Evolutionary conservation across 1,139 yeast genomes (phyloP).

Genomic region (Ogataea hybrid): DNA sequence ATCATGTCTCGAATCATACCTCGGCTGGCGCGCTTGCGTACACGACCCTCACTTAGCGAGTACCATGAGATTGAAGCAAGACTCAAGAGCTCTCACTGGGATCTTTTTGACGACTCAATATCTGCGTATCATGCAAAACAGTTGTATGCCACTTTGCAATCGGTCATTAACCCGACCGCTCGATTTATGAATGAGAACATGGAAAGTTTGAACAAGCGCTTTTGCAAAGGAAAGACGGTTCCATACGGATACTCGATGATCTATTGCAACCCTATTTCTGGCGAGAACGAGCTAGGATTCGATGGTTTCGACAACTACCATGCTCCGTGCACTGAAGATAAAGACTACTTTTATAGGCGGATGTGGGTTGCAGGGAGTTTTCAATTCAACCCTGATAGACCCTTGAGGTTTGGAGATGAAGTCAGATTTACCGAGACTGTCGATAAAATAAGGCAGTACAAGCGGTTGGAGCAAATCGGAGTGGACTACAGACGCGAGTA

Average conservation of each 20-base stretch:
- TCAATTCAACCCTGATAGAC: slow-evolving; percentile 34
- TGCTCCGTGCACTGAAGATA: slow-evolving; percentile 47
- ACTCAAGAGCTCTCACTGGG: slow-evolving; percentile 22
- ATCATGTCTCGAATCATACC: slow-evolving; percentile 3
- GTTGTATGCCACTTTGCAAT: slow-evolving; percentile 27
- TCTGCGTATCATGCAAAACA: slow-evolving; percentile 28
- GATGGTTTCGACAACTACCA: slow-evolving; percentile 89
- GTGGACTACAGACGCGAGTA: slow-evolving; percentile 27
- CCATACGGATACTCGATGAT: slow-evolving; percentile 65
- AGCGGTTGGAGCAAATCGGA: slow-evolving; percentile 19
- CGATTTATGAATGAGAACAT: slow-evolving; percentile 16
- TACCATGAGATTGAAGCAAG: slow-evolving; percentile 11
- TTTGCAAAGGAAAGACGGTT: slow-evolving; percentile 27
- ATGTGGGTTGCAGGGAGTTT: slow-evolving; percentile 83
- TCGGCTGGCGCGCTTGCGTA: slow-evolving; percentile 1
- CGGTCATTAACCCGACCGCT: slow-evolving; percentile 18
- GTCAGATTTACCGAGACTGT: slow-evolving; percentile 46
- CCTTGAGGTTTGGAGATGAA: slow-evolving; percentile 36
- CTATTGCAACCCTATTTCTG: slow-evolving; percentile 56
- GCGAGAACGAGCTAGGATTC: slow-evolving; percentile 46
- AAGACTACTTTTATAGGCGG: slow-evolving; percentile 49
- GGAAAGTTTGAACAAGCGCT: slow-evolving; percentile 12
- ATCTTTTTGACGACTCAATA: slow-evolving; percentile 25
- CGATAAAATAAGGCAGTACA: slow-evolving; percentile 17
- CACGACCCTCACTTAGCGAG: slow-evolving; percentile 7